phyloP scores from a whole-genome alignment of 2,329 filamentous ascomycete genomes.

The Corinectria fuckeliana region DNA sequence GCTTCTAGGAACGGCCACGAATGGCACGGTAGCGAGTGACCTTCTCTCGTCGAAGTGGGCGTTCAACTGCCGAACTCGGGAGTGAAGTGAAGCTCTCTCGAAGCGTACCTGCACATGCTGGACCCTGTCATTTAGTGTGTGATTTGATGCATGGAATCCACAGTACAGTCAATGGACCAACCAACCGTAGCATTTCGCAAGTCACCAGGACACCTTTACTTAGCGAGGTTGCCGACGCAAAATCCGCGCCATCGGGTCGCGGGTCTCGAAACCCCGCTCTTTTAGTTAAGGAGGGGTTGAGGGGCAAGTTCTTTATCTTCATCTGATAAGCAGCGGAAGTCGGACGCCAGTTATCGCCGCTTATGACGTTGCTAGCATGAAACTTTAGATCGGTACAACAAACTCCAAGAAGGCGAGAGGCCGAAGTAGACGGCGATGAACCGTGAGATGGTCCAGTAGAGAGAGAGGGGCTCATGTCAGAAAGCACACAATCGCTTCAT shows the following conservation, averaged over 20 bases:
- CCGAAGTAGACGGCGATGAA: no score
- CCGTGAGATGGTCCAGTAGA: no score
- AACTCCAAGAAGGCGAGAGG: no score
- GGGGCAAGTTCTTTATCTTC: not conserved
- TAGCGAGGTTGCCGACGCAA: slow-evolving; percentile 22
- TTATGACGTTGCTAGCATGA: not conserved
- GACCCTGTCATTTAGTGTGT: not conserved
- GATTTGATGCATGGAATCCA: slow-evolving; percentile 1
- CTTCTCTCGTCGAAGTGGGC: not conserved
- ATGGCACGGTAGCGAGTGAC: not conserved
- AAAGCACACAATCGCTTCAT: no score
- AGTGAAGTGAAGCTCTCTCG: not conserved
- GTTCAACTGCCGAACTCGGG: slow-evolving; percentile 2
- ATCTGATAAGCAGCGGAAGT: not conserved
- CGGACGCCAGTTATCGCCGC: not conserved
- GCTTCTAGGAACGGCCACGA: not conserved
- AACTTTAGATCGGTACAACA: no score
- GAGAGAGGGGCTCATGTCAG: no score
- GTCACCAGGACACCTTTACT: not conserved
- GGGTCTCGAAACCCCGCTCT: not conserved
- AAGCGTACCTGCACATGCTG: not conserved
- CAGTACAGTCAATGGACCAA: slow-evolving; percentile 3
- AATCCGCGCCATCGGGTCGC: slow-evolving; percentile 8
- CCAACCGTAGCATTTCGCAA: not conserved
- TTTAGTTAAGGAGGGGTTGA: not conserved